phyloP scores from a whole-genome alignment of 2,329 filamentous ascomycete species.

The Penicillium sp. region DNA sequence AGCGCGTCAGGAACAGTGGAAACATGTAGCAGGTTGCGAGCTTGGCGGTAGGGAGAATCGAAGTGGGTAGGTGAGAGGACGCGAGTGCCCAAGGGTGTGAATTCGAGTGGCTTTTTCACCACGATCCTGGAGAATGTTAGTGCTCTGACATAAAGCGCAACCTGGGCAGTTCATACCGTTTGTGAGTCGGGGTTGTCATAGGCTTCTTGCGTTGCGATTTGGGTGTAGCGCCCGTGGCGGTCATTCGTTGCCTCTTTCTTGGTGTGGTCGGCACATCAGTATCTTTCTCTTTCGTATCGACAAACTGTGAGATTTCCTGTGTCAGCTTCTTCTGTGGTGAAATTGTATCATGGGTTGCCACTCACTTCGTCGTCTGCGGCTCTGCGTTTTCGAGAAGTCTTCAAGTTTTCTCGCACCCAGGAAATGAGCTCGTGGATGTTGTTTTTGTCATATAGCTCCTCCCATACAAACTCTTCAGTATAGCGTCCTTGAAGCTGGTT shows the following conservation, averaged over 20 bases:
- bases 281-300: slow-evolving; percentile 39
- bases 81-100: slow-evolving; percentile 90
- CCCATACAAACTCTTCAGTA: slow-evolving; percentile 90
- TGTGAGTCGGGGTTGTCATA: slow-evolving; percentile 65
- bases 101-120: slow-evolving; percentile 86
- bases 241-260: slow-evolving; percentile 57
- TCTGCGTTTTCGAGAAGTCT: slow-evolving; percentile 62
- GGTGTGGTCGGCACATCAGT: slow-evolving; percentile 51
- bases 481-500: slow-evolving; percentile 88
- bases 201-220: slow-evolving; percentile 44
- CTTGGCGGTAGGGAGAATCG: slow-evolving; percentile 85
- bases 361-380: slow-evolving; percentile 41
- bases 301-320: slow-evolving; percentile 30
- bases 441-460: slow-evolving; percentile 72
- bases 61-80: slow-evolving; percentile 73
- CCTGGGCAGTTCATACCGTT: slow-evolving; percentile 48
- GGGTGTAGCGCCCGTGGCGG: slow-evolving; percentile 46
- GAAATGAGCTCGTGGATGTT: slow-evolving; percentile 67
- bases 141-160: slow-evolving; percentile 16
- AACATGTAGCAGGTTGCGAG: slow-evolving; percentile 85
- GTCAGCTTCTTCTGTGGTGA: neutral
- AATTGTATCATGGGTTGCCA: neutral
- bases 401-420: slow-evolving; percentile 64
- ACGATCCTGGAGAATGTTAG: slow-evolving; percentile 52
- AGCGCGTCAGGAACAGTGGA: slow-evolving; percentile 87